Percentiles rank a stretch among this genome's conserved stretches.
phyloP scores from a whole-genome alignment of 768 basidiomycete genomes.

The Suillus placidus region DNA sequence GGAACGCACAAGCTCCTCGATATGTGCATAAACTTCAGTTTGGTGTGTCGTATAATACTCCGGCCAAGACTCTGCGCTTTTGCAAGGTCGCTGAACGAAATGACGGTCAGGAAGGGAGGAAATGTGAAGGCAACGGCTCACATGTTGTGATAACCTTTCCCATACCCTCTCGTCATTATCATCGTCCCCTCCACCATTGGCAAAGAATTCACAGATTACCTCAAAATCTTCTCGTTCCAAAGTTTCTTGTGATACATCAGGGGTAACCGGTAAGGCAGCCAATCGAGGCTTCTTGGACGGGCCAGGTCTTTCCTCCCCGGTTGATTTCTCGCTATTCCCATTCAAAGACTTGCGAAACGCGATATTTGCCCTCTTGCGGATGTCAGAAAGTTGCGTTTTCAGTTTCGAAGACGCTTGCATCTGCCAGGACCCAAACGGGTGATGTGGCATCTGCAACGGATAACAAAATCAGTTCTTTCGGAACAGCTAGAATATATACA shows the following conservation, averaged over 20 bases:
- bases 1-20: conserved; percentile 31
- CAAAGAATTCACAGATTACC: conserved; percentile 57
- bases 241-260: conserved; percentile 8
- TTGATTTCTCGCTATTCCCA: not conserved
- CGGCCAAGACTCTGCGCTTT: conserved; percentile 49
- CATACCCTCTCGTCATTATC: conserved; percentile 54
- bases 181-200: conserved; percentile 50
- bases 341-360: conserved; percentile 45
- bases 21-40: conserved; percentile 44
- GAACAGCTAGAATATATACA: not conserved
- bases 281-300: conserved; percentile 9
- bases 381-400: conserved; percentile 44
- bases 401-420: conserved; percentile 37
- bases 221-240: conserved; percentile 48
- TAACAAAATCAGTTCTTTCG: conserved; percentile 8
- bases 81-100: conserved; percentile 39
- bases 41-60: conserved; percentile 52
- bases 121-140: conserved; percentile 27
- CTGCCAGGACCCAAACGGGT: conserved; percentile 54
- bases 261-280: not conserved
- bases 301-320: conserved; percentile 1
- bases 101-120: conserved; percentile 10
- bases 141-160: conserved; percentile 50
- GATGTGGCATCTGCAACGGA: conserved; percentile 60
- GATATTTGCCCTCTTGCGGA: conserved; percentile 54